Evolutionary conservation across 2,329 filamentous ascomycete species (phyloP), one percentile per base, ranked within the genome.

Genomic region (Pleurostoma richardsiae): DNA sequence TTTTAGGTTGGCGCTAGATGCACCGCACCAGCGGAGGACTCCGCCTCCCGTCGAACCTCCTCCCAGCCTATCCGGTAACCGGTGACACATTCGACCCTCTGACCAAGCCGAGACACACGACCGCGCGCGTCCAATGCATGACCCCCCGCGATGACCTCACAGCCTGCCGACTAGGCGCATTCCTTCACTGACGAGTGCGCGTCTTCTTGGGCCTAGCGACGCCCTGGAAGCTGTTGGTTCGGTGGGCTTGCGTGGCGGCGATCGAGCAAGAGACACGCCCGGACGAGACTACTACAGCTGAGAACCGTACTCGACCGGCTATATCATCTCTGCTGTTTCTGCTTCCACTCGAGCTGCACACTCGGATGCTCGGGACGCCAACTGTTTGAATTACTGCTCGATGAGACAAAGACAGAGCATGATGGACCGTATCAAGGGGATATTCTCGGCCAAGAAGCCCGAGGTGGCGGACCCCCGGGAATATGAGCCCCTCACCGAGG

Each of bases 371-470:
- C 33, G 33, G n/a, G 33, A 36, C n/a, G n/a, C 8, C 33, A 8
- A 36, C 33, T 19, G 19, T 19, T 19, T 19, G 19, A 19, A 19
- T 19, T 19, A 19, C 19, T 19, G 19, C 19, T 19, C 19, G 19
- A 19, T 19, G 19, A 19, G 19, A 19, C 19, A 19, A 30, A 19
- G 10, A 19, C 6, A 43, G 43, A 31, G 47, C 39, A 46, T 45
- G 45, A 69, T 72, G 65, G 67, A 72, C 48, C 64, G 67, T 47
- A 42, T 73, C 45, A 66, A 62, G 44, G 57, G 60, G 4, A 53
- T 70, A 8, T 66, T 73, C 45, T 50, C 50, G 46, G 52, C 54
- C 28, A 40, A 43, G 5, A 56, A 61, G 57, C 33, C 33, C 8
- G 61, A 56, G 51, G 51, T 42, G 49, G 56, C 59, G 49, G 55